These are phyloP conservation scores for Magnaporthiopsis poae DNA, from an alignment of 2,329 filamentous ascomycete species.

Conservation along the genomic window DNA sequence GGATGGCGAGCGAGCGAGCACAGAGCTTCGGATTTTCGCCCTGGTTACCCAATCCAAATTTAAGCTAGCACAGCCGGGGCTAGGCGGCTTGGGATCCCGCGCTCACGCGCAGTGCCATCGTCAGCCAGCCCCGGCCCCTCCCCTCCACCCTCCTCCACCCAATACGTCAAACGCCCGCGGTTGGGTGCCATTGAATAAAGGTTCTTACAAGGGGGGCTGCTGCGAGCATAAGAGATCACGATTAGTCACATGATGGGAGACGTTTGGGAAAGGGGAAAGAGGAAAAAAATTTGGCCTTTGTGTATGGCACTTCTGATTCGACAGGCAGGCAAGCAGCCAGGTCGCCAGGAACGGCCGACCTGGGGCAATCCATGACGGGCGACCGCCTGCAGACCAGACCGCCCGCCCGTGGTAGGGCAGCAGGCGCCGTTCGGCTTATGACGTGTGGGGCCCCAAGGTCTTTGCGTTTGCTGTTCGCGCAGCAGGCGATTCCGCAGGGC, in stretches of 20 bases:
- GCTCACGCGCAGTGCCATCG: not conserved
- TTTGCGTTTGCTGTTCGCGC: not conserved
- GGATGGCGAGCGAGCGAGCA: not conserved
- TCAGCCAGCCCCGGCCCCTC: not conserved
- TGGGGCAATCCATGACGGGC: not conserved
- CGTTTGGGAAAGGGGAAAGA: not conserved
- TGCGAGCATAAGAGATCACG: not conserved
- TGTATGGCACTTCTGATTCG: no score
- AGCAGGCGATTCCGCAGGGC: not conserved
- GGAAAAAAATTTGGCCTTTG: not conserved
- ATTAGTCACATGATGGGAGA: not conserved
- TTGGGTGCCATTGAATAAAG: not conserved
- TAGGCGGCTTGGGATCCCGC: not conserved
- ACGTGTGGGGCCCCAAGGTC: not conserved
- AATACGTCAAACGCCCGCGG: not conserved
- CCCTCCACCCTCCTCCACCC: not conserved
- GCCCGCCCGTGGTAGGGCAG: not conserved
- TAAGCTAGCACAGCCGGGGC: not conserved
- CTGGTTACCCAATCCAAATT: not conserved
- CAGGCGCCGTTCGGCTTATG: not conserved
- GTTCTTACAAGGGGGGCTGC: not conserved
- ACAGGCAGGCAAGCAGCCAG: not conserved
- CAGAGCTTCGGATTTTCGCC: not conserved
- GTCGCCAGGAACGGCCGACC: not conserved
- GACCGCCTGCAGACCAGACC: not conserved